A percentile compares a stretch with the other conserved stretches of the same genome.
Evolutionary conservation across 2,329 filamentous ascomycete species (phyloP).

Genomic region (Hymenoscyphus linearis): DNA sequence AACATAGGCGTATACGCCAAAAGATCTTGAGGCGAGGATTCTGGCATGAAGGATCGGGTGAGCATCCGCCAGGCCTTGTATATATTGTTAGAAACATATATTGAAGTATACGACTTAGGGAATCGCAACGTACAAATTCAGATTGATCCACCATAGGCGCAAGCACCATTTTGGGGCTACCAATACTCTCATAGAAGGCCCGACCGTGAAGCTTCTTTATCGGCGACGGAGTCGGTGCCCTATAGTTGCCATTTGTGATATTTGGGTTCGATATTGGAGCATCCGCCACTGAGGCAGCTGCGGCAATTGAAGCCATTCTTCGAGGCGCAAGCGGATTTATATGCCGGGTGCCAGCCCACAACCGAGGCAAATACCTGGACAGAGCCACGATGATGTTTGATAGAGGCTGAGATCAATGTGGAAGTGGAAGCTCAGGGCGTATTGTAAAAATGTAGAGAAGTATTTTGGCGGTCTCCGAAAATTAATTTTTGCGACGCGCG

Average conservation of each 20-base stretch:
- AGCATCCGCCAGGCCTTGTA: slow-evolving; percentile 90
- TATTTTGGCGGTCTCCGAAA: neutral
- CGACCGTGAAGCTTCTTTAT: slow-evolving; percentile 67
- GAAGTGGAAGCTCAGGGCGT: neutral
- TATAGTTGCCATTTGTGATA: slow-evolving; percentile 5
- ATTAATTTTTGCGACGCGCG: neutral
- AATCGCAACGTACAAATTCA: slow-evolving; percentile 69
- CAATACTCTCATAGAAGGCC: slow-evolving; percentile 91
- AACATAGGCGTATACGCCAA: slow-evolving; percentile 96
- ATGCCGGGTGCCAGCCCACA: slow-evolving; percentile 31
- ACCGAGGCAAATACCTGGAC: slow-evolving; percentile 12
- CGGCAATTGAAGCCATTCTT: slow-evolving; percentile 18
- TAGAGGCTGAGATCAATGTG: too few relatives aligned
- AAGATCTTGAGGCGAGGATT: slow-evolving; percentile 57
- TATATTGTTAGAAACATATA: neutral
- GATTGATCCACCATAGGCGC: slow-evolving; percentile 99
- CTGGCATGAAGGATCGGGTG: slow-evolving; percentile 81
- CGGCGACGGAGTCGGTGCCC: neutral
- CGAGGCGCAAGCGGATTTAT: slow-evolving; percentile 7
- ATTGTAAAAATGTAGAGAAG: neutral
- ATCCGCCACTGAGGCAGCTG: slow-evolving; percentile 10
- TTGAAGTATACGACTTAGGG: neutral
- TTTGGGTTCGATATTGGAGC: neutral
- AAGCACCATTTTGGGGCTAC: slow-evolving; percentile 82
- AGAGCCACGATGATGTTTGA: slow-evolving; percentile 21